Base-by-base conservation (phyloP, 2,329 filamentous ascomycete genomes). In the Didymella segeticola region DNA sequence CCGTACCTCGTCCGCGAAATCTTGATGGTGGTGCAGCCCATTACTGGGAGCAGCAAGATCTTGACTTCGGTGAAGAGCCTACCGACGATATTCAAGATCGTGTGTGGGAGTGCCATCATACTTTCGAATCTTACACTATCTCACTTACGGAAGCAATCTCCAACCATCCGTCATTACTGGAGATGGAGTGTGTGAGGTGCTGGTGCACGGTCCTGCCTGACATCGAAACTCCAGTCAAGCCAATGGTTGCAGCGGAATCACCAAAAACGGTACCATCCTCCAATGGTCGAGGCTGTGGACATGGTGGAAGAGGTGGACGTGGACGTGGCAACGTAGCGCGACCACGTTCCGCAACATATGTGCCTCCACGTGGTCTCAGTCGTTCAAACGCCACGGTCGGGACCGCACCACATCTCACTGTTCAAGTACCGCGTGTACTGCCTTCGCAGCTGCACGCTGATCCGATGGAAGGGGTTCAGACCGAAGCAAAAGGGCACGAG, bases 61-160 rank as follows among this genome's bases (percentile, higher is more conserved):
- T 68, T 0, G 50, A 76, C 53, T 77, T 78, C 39, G 75, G 75
- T 25, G 62, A 66, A 0, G 75, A 78, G 48, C 75, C 75, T 4
- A 61, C 57, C 1, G 67, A 74, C 22, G 57, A 68, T 17, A 30
- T 48, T 10, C 47, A 57, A 30, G 63, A 71, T 22, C 51, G 42
- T 1, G 19, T 47, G 1, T 73, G 69, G 70, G 31, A 60, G 19
- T 74, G 71, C 43, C 1, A 33, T 1, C 71, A 74, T 38, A 4
- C 15, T 4, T 72, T 72, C 52, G 11, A 25, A 1, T 55, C 62
- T 3, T 60, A 55, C 29, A 60, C 49, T 19, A 53, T 67, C 12
- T 43, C 43, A 7, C 47, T 70, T 7, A 26, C 46, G 1, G 50
- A 63, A 5, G 57, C 62, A 5, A 55, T 69, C 0, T 22, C 23